Base-by-base conservation (phyloP, 2,329 filamentous ascomycete genomes). In the Chalaropsis thielavioides region DNA sequence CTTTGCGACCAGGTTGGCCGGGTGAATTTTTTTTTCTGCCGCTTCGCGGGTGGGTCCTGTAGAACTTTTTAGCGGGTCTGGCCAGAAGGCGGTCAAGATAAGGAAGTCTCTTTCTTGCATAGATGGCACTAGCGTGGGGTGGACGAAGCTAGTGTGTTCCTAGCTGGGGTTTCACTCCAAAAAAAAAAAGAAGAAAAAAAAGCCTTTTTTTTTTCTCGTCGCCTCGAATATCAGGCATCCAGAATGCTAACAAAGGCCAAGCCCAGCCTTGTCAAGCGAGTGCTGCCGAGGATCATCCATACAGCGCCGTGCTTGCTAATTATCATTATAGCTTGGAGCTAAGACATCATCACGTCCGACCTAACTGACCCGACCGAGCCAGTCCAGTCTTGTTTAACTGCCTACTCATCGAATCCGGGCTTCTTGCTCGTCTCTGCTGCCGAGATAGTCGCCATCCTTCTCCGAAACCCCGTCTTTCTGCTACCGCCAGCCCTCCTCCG, bases 41-140 rank as follows among this genome's bases (percentile, higher is more conserved):
- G 38, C 71, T 64, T 71, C 71, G 72, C 72, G 68, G 70, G 73
- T 74, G 75, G 75, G 69, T 69, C 70, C 22, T n/a, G 35, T 27
- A 61, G 62, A 67, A 67, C 66, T 67, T 67, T 67, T 67, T 67
- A 67, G 66, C 66, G 66, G 66, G 62, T 61, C 63, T 6, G 22
- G 15, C 3, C 11, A 41, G 2, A 72, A 70, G 69, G 75, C 75
- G 75, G 75, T 77, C 73, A 74, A 65, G 59, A 63, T 63, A 67
- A 67, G 66, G 54, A 19, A 38, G 31, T 11, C 41, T 31, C 31
- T 31, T 31, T 2, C 31, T 3, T 31, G 41, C 41, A 3, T 43
- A 11, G 7, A 43, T 43, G 11, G 41, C 41, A 19, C 43, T 46
- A 46, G 15, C 15, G 43, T 19, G 43, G 43, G 43, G 43, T 46